Conservation (phyloP, 768 basidiomycete genomes). For the Macrolepiota dolichaula region DNA sequence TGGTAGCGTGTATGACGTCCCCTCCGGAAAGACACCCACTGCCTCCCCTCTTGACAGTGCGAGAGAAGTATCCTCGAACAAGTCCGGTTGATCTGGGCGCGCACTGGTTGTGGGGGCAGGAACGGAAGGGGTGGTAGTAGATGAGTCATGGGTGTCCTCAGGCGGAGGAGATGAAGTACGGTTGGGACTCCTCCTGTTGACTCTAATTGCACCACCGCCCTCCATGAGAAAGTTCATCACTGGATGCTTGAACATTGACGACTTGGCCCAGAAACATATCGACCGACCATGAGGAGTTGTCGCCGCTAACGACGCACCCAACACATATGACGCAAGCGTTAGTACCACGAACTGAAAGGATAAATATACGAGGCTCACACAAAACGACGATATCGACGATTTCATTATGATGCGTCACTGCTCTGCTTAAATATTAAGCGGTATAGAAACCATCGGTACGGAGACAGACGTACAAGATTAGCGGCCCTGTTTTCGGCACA, state of each 20-base stretch:
- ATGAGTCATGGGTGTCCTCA: background rate
- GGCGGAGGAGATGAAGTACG: conserved; percentile 16
- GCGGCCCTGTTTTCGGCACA: conserved; percentile 50
- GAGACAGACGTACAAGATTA: conserved; percentile 48
- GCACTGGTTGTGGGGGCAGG: background rate
- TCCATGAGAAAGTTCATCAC: conserved; percentile 46
- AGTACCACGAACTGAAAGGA: background rate
- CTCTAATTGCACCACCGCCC: conserved; percentile 71
- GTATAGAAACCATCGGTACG: background rate
- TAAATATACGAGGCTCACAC: conserved; percentile 23
- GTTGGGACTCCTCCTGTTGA: conserved; percentile 60
- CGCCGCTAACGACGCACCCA: conserved; percentile 29
- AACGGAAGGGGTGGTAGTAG: no score
- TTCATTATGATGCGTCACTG: conserved; percentile 67
- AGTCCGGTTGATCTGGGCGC: conserved; percentile 26
- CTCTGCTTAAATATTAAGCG: conserved; percentile 28
- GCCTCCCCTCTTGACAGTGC: conserved; percentile 51
- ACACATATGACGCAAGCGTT: background rate
- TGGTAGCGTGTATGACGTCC: conserved; percentile 48
- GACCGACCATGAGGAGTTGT: conserved; percentile 58
- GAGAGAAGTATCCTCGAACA: conserved; percentile 56
- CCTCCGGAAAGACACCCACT: conserved; percentile 70
- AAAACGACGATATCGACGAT: conserved; percentile 54
- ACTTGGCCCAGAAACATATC: conserved; percentile 71
- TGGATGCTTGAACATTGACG: conserved; percentile 61